Base-by-base conservation (phyloP, 345 rosid genomes). In the Rhodomyrtus tomentosa region DNA sequence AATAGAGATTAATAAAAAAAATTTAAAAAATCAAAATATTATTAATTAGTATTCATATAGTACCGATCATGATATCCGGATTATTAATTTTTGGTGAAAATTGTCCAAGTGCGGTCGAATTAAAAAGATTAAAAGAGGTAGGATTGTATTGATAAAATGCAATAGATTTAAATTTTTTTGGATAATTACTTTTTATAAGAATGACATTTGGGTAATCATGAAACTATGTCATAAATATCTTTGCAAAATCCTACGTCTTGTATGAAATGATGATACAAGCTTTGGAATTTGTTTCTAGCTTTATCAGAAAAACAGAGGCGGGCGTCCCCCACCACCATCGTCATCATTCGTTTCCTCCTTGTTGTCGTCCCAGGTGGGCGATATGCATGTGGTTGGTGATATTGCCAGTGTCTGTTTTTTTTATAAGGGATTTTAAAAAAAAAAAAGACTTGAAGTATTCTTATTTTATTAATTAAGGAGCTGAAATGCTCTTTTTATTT, bases 221-320 rank as follows among this genome's bases (percentile, higher is more conserved):
- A 68, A 20, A 68, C 36, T 9, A 68, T 68, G 79, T 18, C 79
- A 18, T 18, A 18, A 9, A 21, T 85, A 83, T 84, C 53, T 29
- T 21, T 82, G 73, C 82, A 85, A 81, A 55, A 84, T 50, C 88
- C 84, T 55, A 87, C 86, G 88, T 82, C 83, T 83, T 32, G 83
- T 82, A 83, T 82, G 87, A 86, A 55, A 84, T 51, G 68, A 29
- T 83, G 84, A 81, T 86, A 48, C 83, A 13, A 80, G 79, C 79
- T 18, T 68, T 68, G 79, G 85, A 83, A 62, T 83, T 83, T 83
- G 85, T 59, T 68, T 36, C 45, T 68, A 1, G 45, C 79, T 68
- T 68, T 51, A 27, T 81, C 45, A 29, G 51, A 20, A 27, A 50
- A 51, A 81, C 25, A 10, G 36, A 11, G 80, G 29, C 7, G 40